Evolutionary conservation across 176 grass and related monocot species (phyloP), one percentile per base, ranked within the genome.

Genomic region (Phyllostachys edulis): DNA sequence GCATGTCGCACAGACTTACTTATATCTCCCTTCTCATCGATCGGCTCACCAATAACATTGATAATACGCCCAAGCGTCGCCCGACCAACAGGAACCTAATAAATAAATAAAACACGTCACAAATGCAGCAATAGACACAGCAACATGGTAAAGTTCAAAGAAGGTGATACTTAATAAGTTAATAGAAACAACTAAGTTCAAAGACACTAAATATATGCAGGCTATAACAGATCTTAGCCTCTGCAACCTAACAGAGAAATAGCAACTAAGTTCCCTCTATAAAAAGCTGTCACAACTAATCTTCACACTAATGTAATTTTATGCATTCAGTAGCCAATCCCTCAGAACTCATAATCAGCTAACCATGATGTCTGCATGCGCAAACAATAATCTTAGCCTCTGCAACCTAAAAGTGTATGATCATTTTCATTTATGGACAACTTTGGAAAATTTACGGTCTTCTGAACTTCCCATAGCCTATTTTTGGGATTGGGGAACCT

Each of bases 61-160:
- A 97, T 97, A 60, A 97, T 97, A 11, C 94, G 92, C 7, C 94
- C 94, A 87, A 97, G 94, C 1, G 94, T 97, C 5, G 94, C 92
- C 80, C 94, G 89, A 71, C 94, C 94, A 72, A 97, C 94, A 82
- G 94, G 94, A 27, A 97, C 94, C 94, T 97, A 71, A 38, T 4
- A 61, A 81, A 71, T 50, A 80, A 52, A 40, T 15, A 62, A 73
- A 75, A 34, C 16, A 18, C 0, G 18, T 57, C 52, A 77, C 34
- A 71, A 85, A 79, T 26, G 37, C 62, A 69, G 54, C 54, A 40
- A 38, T 23, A 81, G 15, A 63, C 29, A 27, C 20, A 67, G 1
- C 26, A 9, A 12, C 8, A 86, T 9, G 6, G 42, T 65, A 56
- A 72, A 38, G 80, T 9, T 77, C 8, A 69, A 69, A 54, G 38